These are phyloP conservation scores for Cyclotella sp. DNA, from an alignment of 108 stramenopile genomes.

Conservation along the genomic window DNA sequence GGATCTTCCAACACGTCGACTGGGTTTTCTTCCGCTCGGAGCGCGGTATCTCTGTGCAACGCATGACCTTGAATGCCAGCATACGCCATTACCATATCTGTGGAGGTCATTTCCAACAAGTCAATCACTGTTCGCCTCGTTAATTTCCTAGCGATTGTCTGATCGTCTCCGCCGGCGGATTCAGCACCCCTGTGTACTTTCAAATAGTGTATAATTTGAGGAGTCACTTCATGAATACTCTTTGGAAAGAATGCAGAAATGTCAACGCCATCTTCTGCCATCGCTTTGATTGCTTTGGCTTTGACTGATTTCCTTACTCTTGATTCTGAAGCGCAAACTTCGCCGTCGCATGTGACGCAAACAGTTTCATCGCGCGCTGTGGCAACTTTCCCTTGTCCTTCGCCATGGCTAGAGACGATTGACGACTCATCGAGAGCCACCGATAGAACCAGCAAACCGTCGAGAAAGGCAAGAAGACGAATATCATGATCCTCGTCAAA, in stretches of 20 bases:
- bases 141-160: slow-evolving; percentile 3
- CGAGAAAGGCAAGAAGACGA: slow-evolving; percentile 33
- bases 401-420: not conserved
- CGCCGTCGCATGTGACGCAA: slow-evolving; percentile 45
- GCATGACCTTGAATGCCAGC: slow-evolving; percentile 6
- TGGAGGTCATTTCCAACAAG: slow-evolving; percentile 23
- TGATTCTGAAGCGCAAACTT: slow-evolving; percentile 15
- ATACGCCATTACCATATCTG: slow-evolving; percentile 26
- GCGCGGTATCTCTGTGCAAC: not conserved
- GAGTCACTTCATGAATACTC: slow-evolving; percentile 43
- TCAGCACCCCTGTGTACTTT: not conserved
- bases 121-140: not conserved
- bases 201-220: slow-evolving; percentile 9
- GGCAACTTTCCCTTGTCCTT: not conserved
- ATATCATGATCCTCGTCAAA: slow-evolving; percentile 2
- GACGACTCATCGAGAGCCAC: slow-evolving; percentile 50
- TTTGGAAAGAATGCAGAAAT: slow-evolving; percentile 47
- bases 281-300: slow-evolving; percentile 48
- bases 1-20: not conserved
- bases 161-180: not conserved
- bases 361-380: not conserved
- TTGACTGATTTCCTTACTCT: slow-evolving; percentile 33
- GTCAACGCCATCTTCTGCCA: slow-evolving; percentile 55
- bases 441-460: slow-evolving; percentile 34
- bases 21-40: not conserved